Evolutionary conservation across 148 eudicot genomes (phyloP), one percentile per base, ranked within the genome.

Genomic region (Gaultheria prostrata): DNA sequence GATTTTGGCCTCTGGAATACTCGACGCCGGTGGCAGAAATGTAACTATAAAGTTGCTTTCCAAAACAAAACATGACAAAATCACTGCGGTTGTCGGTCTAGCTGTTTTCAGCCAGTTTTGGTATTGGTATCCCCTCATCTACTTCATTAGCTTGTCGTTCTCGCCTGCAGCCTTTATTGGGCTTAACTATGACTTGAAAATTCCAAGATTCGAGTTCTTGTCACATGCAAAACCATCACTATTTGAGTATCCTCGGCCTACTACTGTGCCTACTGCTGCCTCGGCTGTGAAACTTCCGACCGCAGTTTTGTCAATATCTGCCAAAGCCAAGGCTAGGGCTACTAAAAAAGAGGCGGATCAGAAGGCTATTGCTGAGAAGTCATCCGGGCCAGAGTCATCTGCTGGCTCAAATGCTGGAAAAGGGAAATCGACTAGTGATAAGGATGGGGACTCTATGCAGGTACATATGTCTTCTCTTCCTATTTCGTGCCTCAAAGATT

Each of bases 81-180:
- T 97, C 51, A 97, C 99, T 49, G 98, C 99, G 39, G 94, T 97
- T 35, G 95, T 97, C 51, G 98, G 99, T 76, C 92, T 97, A 78
- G 98, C 99, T 69, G 96, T 97, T 63, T 97, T 97, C 78, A 97
- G 95, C 86, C 99, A 97, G 86, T 97, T 92, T 85, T 97, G 99
- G 99, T 97, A 95, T 81, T 97, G 99, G 99, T 97, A 97, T 83
- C 99, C 99, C 12, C 99, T 97, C 21, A 97, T 91, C n/a, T 97
- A 97, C 80, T 97, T 94, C 89, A 84, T 95, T 69, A 97, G 99
- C 89, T 86, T 97, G 87, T 85, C 99, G 46, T 97, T 97, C 85
- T 97, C 98, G 3, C 99, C 99, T 0, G 95, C 99, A 63, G 99
- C 99, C 35, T 90, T 97, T n/a, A 90, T 97, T 76, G 99, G 99